Evolutionary conservation across 495 filamentous ascomycete genomes (phyloP).

Genomic region (Elasticomyces elasticus): DNA sequence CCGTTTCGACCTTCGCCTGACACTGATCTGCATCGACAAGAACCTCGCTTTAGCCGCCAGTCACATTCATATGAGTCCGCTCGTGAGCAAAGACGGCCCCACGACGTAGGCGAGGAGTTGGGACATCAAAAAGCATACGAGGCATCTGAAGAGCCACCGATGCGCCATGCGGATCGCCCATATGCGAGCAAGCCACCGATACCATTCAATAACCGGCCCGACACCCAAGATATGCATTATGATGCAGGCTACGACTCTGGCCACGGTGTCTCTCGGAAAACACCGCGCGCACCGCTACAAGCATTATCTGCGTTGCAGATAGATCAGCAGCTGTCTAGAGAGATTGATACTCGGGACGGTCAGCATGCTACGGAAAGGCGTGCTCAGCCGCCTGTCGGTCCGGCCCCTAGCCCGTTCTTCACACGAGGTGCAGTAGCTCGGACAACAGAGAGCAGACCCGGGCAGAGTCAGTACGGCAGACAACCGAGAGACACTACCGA

Average conservation of each 20-base stretch:
- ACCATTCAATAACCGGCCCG: too few relatives aligned
- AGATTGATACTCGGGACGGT: neutral
- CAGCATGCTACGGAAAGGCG: neutral
- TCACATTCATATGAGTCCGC: neutral
- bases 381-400: neutral
- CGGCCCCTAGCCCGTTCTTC: conserved; percentile 30
- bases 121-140: neutral
- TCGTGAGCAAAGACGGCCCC: neutral
- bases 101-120: neutral
- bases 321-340: neutral
- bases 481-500: too few relatives aligned
- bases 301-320: neutral
- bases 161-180: neutral
- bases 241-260: neutral
- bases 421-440: conserved; percentile 1
- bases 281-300: neutral
- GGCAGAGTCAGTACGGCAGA: too few relatives aligned
- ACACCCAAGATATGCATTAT: neutral
- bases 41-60: conserved; percentile 1
- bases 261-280: too few relatives aligned
- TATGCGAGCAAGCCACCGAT: too few relatives aligned
- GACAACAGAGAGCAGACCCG: neutral
- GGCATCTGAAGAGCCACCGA: neutral
- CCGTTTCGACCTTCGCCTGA: neutral
- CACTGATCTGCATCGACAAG: neutral